Conservation (phyloP, 2,329 filamentous ascomycete species). For the Epichloe brachyelytri region DNA sequence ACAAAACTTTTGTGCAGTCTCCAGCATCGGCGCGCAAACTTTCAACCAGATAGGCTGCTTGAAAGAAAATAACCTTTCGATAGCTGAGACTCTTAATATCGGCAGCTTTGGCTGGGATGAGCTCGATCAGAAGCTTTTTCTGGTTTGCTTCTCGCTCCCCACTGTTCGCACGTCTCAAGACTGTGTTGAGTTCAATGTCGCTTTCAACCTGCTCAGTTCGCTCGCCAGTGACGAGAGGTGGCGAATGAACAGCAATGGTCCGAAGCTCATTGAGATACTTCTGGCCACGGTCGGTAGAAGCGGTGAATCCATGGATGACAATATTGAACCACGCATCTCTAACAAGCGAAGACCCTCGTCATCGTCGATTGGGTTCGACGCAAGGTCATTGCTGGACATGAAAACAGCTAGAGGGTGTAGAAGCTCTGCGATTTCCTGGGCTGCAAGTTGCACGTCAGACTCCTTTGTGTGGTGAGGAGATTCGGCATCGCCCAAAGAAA, state of each 20-base stretch:
- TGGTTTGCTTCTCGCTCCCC: conserved; percentile 66
- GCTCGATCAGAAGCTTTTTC: conserved; percentile 61
- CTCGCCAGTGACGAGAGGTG: conserved; percentile 77
- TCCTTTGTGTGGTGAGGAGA: conserved; percentile 61
- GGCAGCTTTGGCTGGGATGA: conserved; percentile 62
- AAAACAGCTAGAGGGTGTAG: conserved; percentile 79
- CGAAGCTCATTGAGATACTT: conserved; percentile 65
- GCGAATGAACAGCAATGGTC: conserved; percentile 74
- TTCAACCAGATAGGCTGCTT: conserved; percentile 81
- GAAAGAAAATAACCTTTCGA: conserved; percentile 81
- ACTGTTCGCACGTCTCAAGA: conserved; percentile 75
- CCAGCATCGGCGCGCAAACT: conserved; percentile 75
- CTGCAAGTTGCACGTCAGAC: conserved; percentile 68
- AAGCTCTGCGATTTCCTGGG: conserved; percentile 76
- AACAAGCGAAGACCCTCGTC: conserved; percentile 61
- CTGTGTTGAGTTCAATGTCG: conserved; percentile 91
- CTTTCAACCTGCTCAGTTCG: conserved; percentile 84
- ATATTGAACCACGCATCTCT: conserved; percentile 98
- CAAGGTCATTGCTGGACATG: conserved; percentile 53
- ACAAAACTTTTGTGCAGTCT: conserved; percentile 78
- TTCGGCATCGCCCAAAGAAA: conserved; percentile 79
- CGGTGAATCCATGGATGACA: conserved; percentile 79
- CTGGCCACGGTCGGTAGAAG: conserved; percentile 59
- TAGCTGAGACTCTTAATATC: conserved; percentile 79
- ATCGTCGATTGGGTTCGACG: conserved; percentile 34